A percentile compares a stretch with the other conserved stretches of the same genome.
Evolutionary conservation across 2,329 filamentous ascomycete genomes (phyloP).

Genomic region (Tothia fuscella): DNA sequence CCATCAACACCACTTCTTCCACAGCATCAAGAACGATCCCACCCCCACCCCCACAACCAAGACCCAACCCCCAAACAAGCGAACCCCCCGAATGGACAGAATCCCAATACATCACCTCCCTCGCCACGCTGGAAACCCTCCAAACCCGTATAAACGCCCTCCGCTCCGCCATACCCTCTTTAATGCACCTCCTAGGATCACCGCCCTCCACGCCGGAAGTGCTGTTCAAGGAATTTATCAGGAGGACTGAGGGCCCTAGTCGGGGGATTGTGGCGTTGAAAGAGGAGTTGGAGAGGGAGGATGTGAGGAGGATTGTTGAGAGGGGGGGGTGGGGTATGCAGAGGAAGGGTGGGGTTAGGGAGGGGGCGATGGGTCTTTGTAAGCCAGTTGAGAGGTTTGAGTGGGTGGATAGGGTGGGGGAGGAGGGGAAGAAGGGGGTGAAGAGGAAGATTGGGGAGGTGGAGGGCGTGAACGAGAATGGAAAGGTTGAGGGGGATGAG

Average conservation of each 20-base stretch:
- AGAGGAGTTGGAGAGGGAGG: neutral
- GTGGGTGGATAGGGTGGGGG: constrained; percentile 11
- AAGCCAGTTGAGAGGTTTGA: constrained; percentile 8
- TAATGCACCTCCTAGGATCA: neutral
- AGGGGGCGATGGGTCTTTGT: neutral
- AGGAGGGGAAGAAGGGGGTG: neutral
- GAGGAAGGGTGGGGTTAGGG: neutral
- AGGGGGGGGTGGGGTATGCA: neutral
- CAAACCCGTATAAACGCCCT: constrained; percentile 5
- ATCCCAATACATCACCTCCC: neutral
- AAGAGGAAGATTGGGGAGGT: constrained; percentile 1
- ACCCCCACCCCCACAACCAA: neutral
- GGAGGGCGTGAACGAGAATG: neutral
- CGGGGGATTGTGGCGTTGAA: constrained; percentile 5
- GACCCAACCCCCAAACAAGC: neutral
- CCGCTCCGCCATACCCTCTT: neutral
- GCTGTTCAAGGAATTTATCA: constrained; percentile 3
- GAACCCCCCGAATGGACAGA: constrained; percentile 5
- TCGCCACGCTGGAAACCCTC: constrained; percentile 6
- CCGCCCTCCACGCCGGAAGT: neutral
- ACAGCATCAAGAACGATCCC: neutral
- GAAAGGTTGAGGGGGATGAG: neutral
- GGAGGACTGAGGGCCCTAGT: neutral
- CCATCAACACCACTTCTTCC: no score
- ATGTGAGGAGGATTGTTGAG: neutral